Conservation (phyloP, 352 stramenopile species). For the Lagenidium sp. region DNA sequence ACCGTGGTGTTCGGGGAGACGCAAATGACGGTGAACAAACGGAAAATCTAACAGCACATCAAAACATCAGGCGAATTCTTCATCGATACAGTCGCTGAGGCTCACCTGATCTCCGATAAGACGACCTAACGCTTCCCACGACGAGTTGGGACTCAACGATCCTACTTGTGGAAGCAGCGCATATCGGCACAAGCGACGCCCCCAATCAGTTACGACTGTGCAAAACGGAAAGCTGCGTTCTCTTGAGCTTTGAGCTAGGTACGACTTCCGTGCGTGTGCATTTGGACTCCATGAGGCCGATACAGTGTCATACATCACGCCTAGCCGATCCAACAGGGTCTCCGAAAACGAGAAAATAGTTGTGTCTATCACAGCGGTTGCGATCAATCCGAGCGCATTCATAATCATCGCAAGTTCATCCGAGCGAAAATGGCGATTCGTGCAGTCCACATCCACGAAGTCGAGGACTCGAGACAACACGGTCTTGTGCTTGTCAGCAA, state of each 20-base stretch:
- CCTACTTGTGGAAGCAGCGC: constrained; percentile 4
- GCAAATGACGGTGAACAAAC: too few species aligned
- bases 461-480: neutral
- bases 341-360: too few species aligned
- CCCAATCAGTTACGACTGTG: neutral
- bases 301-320: too few species aligned
- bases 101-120: constrained; percentile 6
- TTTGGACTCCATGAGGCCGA: too few species aligned
- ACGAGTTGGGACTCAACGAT: neutral
- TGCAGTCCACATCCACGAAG: neutral
- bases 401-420: neutral
- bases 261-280: too few species aligned
- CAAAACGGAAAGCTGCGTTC: neutral
- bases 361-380: constrained; percentile 3
- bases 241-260: too few species aligned
- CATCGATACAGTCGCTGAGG: neutral
- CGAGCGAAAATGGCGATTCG: neutral
- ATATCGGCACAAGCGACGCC: neutral
- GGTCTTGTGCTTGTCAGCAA: neutral
- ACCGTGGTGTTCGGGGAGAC: too few species aligned
- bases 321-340: too few species aligned
- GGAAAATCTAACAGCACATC: too few species aligned
- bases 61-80: constrained; percentile 1
- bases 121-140: neutral
- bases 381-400: constrained; percentile 2